Evolutionary conservation across 306 rosid genomes (phyloP), one percentile per base, ranked within the genome.

Genomic region (Cicer yamashitae): DNA sequence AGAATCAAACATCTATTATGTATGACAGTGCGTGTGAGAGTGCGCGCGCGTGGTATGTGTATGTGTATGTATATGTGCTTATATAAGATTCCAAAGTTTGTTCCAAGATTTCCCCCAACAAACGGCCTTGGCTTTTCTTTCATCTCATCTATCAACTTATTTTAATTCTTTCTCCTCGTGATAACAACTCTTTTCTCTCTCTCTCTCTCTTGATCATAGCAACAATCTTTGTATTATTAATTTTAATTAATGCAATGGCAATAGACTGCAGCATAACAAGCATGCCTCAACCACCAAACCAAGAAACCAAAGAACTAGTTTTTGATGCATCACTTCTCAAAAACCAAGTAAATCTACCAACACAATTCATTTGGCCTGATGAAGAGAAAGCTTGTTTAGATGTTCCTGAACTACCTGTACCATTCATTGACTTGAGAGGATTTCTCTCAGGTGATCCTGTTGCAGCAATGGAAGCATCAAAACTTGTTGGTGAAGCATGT

Each of bases 321-420:
- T 96, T 92, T 64, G 97, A 96, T 66, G 93, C 98, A 58, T 82
- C 92, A 0, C 67, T 89, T 40, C 82, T 92, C 1, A 68, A 87
- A 20, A 70, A 87, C 85, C 83, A 89, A 50, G 14, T 58, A 0
- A 77, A 81, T 65, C 81, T 96, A 44, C 99, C 99, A 0, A 10
- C 48, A 7, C 96, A 96, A 12, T 96, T 92, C 74, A 86, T 96
- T 13, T 96, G 99, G 99, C 98, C 98, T 4, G 97, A 96, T 38
- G 86, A 88, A 6, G 99, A 96, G 71, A 90, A 87, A 72, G 90
- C 96, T 0, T 51, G 71, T 11, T 22, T 66, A 1, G 41, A 78
- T 12, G 76, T 81, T 0, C 89, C 93, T 1, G 90, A 90, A 39
- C 88, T 96, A 0, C 44, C 12, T 10, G 97, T 90, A 38, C 94